Evolutionary conservation across 306 rosid genomes (phyloP).

Genomic region (Parietaria judaica): DNA sequence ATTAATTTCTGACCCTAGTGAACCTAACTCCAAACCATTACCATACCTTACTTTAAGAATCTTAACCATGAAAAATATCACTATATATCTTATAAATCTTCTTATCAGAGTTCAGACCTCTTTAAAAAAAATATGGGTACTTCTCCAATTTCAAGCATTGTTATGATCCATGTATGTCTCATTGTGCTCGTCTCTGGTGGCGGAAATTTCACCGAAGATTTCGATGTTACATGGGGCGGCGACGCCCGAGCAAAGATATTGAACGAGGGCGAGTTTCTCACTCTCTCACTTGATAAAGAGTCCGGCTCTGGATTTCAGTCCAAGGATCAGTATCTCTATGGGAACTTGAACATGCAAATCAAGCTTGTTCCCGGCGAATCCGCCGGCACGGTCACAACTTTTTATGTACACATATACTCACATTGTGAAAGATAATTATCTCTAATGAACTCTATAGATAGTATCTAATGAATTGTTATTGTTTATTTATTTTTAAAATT

Average conservation of each 20-base stretch:
- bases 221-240: slow-evolving; percentile 62
- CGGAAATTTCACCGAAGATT: slow-evolving; percentile 36
- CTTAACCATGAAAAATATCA: neutral
- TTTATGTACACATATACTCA: slow-evolving; percentile 34
- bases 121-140: slow-evolving; percentile 20
- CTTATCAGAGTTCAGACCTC: no score
- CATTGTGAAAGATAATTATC: neutral
- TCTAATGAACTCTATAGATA: neutral
- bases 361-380: slow-evolving; percentile 71
- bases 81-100: no score
- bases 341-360: slow-evolving; percentile 67
- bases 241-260: slow-evolving; percentile 59
- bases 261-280: slow-evolving; percentile 46
- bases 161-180: slow-evolving; percentile 13
- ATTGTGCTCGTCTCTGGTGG: slow-evolving; percentile 26
- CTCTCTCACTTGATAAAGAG: slow-evolving; percentile 42
- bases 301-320: slow-evolving; percentile 79
- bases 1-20: neutral
- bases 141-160: neutral
- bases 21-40: neutral
- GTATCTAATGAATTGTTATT: neutral
- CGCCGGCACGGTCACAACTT: slow-evolving; percentile 79
- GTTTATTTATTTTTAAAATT: neutral
- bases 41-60: neutral
- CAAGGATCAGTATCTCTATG: slow-evolving; percentile 45